phyloP scores from a whole-genome alignment of 2,329 filamentous ascomycete genomes.

The Paecilomyces fulvus region DNA sequence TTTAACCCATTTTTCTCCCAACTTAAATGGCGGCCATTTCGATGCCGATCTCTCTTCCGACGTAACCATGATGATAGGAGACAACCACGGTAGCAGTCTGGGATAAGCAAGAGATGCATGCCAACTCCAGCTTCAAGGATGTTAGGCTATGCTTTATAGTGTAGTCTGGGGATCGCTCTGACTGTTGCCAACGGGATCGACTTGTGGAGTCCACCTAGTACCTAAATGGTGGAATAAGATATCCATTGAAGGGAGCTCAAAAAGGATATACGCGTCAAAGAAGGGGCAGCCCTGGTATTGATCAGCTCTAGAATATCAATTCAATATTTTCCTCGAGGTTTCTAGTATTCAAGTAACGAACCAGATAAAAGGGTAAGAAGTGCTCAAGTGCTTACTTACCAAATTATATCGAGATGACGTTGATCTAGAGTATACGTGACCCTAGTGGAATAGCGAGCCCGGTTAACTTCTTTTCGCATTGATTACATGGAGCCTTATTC shows the following conservation, averaged over 20 bases:
- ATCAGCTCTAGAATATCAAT: neutral
- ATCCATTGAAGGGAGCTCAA: neutral
- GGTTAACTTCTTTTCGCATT: neutral
- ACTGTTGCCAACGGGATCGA: neutral
- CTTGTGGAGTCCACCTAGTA: neutral
- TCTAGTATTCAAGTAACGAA: neutral
- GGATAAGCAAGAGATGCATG: neutral
- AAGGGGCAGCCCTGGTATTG: neutral
- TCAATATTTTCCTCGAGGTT: neutral
- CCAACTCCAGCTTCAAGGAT: neutral
- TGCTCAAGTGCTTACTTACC: neutral
- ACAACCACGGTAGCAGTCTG: neutral
- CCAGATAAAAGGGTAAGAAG: neutral
- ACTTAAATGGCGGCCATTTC: no score
- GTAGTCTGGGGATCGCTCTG: neutral
- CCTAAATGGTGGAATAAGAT: neutral
- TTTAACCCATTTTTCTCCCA: no score
- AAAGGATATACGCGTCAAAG: neutral
- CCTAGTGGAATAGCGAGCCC: neutral
- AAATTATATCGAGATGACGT: neutral
- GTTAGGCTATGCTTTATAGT: neutral
- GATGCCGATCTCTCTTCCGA: neutral
- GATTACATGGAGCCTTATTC: no score
- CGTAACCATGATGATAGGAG: neutral
- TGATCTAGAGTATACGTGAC: neutral